These are phyloP conservation scores for Piper longum DNA, from an alignment of 164 flowering plant genomes.

Conservation along the genomic window DNA sequence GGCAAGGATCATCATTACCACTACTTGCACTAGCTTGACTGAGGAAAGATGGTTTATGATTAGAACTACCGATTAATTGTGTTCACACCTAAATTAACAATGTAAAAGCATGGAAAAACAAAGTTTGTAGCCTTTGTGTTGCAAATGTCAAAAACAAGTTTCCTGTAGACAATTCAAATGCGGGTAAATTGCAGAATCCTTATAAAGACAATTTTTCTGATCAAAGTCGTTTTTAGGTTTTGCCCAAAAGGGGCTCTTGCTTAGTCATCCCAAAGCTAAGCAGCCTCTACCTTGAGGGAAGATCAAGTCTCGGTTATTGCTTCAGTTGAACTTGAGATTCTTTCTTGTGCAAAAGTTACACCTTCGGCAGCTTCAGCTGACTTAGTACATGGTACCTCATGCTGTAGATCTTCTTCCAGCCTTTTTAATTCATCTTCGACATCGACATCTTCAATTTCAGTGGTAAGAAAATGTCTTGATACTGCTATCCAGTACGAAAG, in stretches of 20 bases:
- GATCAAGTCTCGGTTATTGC: slow-evolving; percentile 14
- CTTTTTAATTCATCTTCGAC: slow-evolving; percentile 61
- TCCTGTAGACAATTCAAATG: too few species aligned
- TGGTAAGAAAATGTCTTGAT: slow-evolving; percentile 17
- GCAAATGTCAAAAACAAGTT: too few species aligned
- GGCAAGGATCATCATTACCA: too few species aligned
- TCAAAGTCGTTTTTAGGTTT: neutral
- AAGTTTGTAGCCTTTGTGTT: too few species aligned
- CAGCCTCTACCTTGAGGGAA: slow-evolving; percentile 30
- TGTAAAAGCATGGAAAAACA: too few species aligned
- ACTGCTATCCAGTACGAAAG: slow-evolving; percentile 12
- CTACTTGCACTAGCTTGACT: too few species aligned
- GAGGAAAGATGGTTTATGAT: too few species aligned
- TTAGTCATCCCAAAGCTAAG: slow-evolving; percentile 8
- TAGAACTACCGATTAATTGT: too few species aligned
- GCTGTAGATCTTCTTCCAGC: slow-evolving; percentile 45
- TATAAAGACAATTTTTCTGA: neutral
- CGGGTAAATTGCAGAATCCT: too few species aligned
- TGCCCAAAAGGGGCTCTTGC: neutral
- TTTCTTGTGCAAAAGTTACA: slow-evolving; percentile 7
- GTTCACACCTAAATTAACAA: too few species aligned
- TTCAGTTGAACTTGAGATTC: slow-evolving; percentile 7
- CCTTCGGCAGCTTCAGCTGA: slow-evolving; percentile 5
- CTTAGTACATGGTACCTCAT: slow-evolving; percentile 9
- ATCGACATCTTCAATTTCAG: slow-evolving; percentile 48